Evolutionary conservation across 192 early-diverging fungal genomes (phyloP).

Genomic region (Backusella parvicylindrica): DNA sequence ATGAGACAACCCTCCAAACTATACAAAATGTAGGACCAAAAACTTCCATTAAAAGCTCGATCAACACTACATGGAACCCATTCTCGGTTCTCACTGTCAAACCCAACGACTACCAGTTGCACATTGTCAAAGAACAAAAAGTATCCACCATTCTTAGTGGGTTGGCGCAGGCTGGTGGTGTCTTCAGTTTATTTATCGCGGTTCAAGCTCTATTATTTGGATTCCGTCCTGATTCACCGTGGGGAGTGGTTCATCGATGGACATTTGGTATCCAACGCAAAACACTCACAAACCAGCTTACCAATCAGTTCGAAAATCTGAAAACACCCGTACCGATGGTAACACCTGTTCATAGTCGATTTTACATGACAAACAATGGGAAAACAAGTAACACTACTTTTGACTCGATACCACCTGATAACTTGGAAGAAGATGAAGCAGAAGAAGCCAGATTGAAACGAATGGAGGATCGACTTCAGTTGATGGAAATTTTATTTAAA

Average conservation of each 20-base stretch:
- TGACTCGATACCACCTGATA: neutral
- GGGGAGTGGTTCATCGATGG: constrained; percentile 11
- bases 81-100: neutral
- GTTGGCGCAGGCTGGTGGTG: constrained; percentile 5
- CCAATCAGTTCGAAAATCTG: neutral
- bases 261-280: neutral
- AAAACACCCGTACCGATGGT: neutral
- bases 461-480: constrained; percentile 10
- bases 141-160: neutral
- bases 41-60: neutral
- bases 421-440: neutral
- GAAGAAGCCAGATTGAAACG: neutral
- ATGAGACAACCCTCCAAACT: neutral
- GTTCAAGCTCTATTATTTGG: constrained; percentile 3
- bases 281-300: neutral
- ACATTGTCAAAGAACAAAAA: neutral
- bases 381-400: neutral
- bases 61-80: neutral
- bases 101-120: neutral
- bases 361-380: neutral
- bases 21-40: neutral
- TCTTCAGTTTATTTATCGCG: constrained; percentile 7
- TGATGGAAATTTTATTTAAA: constrained; percentile 8
- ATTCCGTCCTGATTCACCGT: constrained; percentile 11
- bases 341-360: neutral